Evolutionary conservation across 192 early-diverging fungal genomes (phyloP).

Genomic region (Linnemannia hyalina): DNA sequence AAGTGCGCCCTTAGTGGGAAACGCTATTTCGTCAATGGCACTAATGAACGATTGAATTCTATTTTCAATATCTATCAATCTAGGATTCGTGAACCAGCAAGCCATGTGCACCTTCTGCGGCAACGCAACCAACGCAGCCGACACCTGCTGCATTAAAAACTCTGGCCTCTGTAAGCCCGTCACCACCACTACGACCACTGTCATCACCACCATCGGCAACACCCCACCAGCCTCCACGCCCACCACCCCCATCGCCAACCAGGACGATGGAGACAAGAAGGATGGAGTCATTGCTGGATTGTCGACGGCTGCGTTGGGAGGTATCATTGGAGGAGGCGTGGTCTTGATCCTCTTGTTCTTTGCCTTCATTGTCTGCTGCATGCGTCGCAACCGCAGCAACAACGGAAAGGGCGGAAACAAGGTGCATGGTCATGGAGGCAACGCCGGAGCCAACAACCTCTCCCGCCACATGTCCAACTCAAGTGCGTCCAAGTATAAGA

Average conservation of each 20-base stretch:
- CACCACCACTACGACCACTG: not conserved
- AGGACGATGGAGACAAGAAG: not conserved
- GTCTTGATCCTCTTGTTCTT: conserved; percentile 19
- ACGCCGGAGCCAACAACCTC: conserved; percentile 7
- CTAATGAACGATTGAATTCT: conserved; percentile 1
- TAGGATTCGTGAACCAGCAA: conserved; percentile 17
- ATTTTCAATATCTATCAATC: not conserved
- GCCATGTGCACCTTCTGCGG: conserved; percentile 35
- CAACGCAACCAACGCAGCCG: not conserved
- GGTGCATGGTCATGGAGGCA: not conserved
- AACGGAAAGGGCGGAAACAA: not conserved
- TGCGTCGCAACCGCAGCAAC: conserved; percentile 20
- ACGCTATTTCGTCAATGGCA: not conserved
- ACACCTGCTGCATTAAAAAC: conserved; percentile 17
- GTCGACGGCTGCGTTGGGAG: conserved; percentile 26
- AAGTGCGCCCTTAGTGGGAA: not conserved
- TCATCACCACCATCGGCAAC: not conserved
- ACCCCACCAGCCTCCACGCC: conserved; percentile 9
- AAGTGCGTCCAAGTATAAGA: conserved; percentile 41
- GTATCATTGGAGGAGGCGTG: conserved; percentile 40
- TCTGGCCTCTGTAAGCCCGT: not conserved
- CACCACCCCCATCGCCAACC: conserved; percentile 8
- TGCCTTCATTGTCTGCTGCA: conserved; percentile 33
- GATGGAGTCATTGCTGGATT: conserved; percentile 14
- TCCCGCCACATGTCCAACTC: conserved; percentile 39